These are phyloP conservation scores for Botrytis tulipae DNA, from an alignment of 2,329 filamentous ascomycete genomes.

Conservation along the genomic window DNA sequence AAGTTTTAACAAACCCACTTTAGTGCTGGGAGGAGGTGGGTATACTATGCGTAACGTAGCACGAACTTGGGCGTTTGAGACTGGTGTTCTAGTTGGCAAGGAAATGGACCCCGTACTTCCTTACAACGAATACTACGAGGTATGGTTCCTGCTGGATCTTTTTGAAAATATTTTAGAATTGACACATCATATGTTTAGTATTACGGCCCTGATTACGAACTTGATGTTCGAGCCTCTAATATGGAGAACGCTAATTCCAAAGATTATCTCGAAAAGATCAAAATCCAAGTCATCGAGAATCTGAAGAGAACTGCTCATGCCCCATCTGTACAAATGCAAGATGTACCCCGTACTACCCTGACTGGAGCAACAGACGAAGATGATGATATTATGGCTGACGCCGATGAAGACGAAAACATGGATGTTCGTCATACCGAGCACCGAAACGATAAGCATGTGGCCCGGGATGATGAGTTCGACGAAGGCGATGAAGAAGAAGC, in stretches of 20 bases:
- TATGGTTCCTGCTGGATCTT: constrained; percentile 49
- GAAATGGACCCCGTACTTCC: constrained; percentile 80
- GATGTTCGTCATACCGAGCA: constrained; percentile 80
- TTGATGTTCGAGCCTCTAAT: constrained; percentile 85
- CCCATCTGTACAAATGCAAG: constrained; percentile 89
- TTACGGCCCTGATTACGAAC: constrained; percentile 84
- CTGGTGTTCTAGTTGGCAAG: constrained; percentile 80
- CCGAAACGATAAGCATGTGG: constrained; percentile 75
- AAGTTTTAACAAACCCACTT: constrained; percentile 75
- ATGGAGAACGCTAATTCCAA: constrained; percentile 89
- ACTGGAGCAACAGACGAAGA: constrained; percentile 65
- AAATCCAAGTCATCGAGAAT: constrained; percentile 80
- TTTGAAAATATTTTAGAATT: constrained; percentile 30
- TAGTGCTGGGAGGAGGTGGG: constrained; percentile 93
- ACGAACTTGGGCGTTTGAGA: constrained; percentile 96
- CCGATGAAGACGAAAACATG: constrained; percentile 83
- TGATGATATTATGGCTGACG: constrained; percentile 62
- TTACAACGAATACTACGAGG: constrained; percentile 93
- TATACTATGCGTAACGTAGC: constrained; percentile 98
- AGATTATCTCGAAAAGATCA: constrained; percentile 79
- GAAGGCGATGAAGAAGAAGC: constrained; percentile 90
- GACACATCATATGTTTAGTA: constrained; percentile 56
- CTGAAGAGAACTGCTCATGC: constrained; percentile 80
- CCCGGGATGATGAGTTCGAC: constrained; percentile 76
- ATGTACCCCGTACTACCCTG: constrained; percentile 63